Conservation (phyloP, 202 grass and related monocot genomes). For the Carex sylvatica region DNA sequence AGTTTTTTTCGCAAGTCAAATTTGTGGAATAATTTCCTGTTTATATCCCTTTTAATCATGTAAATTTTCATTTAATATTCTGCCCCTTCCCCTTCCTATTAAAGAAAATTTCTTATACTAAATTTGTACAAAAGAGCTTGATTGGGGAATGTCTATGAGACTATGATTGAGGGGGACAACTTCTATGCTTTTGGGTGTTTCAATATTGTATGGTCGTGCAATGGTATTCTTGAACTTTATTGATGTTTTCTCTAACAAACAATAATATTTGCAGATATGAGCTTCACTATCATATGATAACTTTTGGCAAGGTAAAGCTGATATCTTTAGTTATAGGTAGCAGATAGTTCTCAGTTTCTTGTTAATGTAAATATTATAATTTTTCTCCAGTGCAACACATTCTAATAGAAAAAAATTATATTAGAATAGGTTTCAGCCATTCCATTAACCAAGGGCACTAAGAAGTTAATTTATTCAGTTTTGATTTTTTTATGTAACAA, state of each 20-base stretch:
- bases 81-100: neutral
- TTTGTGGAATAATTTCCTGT: constrained; percentile 7
- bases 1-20: constrained; percentile 29
- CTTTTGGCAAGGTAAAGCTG: constrained; percentile 85
- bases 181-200: neutral
- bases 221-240: neutral
- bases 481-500: neutral
- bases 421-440: neutral
- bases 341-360: neutral
- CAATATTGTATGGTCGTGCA: neutral
- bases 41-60: neutral
- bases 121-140: constrained; percentile 5
- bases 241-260: constrained; percentile 19
- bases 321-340: neutral
- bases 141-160: neutral
- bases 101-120: constrained; percentile 20
- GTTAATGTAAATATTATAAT: neutral
- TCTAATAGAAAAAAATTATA: neutral
- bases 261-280: constrained; percentile 70
- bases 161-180: neutral
- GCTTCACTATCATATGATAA: constrained; percentile 99
- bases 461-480: neutral
- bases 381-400: neutral
- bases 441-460: neutral
- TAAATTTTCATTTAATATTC: neutral